Conservation (phyloP, 2,329 filamentous ascomycete genomes). For the Paecilomyces sp. region DNA sequence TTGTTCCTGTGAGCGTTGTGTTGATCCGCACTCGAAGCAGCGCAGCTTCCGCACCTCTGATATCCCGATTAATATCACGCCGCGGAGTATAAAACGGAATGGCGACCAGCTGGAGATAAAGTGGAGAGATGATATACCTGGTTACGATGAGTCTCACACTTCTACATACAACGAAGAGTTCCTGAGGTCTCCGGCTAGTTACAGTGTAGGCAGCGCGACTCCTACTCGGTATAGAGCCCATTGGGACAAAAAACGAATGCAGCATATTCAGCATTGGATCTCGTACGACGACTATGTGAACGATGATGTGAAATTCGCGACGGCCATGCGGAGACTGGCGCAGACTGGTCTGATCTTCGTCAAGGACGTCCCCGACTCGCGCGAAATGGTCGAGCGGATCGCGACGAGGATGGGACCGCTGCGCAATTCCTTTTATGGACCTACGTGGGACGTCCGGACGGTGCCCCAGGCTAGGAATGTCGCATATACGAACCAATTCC, state of each 20-base stretch:
- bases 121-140: conserved; percentile 55
- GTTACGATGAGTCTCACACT: conserved; percentile 33
- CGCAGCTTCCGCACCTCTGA: conserved; percentile 59
- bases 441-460: conserved; percentile 81
- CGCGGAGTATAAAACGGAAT: conserved; percentile 27
- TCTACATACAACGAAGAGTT: conserved; percentile 23
- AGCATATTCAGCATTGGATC: conserved; percentile 42
- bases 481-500: conserved; percentile 73
- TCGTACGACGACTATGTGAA: conserved; percentile 67
- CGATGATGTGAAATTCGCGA: conserved; percentile 49
- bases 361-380: conserved; percentile 61
- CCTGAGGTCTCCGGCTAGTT: conserved; percentile 6
- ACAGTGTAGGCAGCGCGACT: conserved; percentile 16
- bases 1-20: conserved; percentile 48
- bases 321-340: conserved; percentile 56
- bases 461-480: conserved; percentile 83
- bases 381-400: conserved; percentile 60
- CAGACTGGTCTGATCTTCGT: conserved; percentile 70
- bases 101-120: conserved; percentile 44
- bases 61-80: conserved; percentile 47
- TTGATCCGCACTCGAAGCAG: conserved; percentile 53
- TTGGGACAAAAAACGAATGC: conserved; percentile 33
- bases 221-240: conserved; percentile 18
- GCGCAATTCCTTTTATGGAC: conserved; percentile 84
- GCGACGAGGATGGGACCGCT: conserved; percentile 67